Evolutionary conservation across 2,329 filamentous ascomycete species (phyloP).

Genomic region (Cordyceps cateniannulata): DNA sequence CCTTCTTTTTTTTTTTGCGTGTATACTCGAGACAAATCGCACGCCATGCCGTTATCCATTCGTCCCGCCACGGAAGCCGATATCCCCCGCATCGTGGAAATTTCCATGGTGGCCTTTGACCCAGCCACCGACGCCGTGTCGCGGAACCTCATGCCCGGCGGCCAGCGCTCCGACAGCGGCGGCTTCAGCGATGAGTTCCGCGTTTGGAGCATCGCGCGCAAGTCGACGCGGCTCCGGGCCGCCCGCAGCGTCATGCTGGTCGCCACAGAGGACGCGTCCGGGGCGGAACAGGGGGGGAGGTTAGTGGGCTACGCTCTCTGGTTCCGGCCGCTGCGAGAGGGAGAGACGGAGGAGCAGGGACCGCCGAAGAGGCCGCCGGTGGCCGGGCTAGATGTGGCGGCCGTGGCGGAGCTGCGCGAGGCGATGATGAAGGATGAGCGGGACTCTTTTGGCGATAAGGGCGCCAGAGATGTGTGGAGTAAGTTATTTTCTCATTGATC

Average conservation of each 20-base stretch:
- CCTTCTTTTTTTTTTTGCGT: not conserved
- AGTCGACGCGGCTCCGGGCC: slow-evolving; percentile 1
- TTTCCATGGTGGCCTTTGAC: slow-evolving; percentile 14
- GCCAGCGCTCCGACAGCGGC: not conserved
- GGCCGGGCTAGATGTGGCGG: slow-evolving; percentile 11
- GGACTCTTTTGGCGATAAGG: slow-evolving; percentile 14
- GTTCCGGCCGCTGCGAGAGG: slow-evolving; percentile 2
- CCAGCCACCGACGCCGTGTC: slow-evolving; percentile 16
- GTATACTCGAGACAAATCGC: not conserved
- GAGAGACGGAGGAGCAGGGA: not conserved
- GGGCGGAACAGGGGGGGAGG: too few species aligned
- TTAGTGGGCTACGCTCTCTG: slow-evolving; percentile 16
- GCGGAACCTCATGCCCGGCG: slow-evolving; percentile 12
- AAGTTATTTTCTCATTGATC: not conserved
- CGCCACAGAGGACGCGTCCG: slow-evolving; percentile 11
- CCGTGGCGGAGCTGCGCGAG: slow-evolving; percentile 6
- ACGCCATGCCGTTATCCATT: slow-evolving; percentile 14
- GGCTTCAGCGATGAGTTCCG: not conserved
- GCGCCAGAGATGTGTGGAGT: slow-evolving; percentile 16
- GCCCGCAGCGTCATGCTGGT: slow-evolving; percentile 10
- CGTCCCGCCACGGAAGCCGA: slow-evolving; percentile 15
- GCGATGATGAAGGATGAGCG: slow-evolving; percentile 10
- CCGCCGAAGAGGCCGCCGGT: not conserved
- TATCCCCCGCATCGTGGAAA: slow-evolving; percentile 11
- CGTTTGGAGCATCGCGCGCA: slow-evolving; percentile 13